Evolutionary conservation across 345 rosid species (phyloP).

Genomic region (Arabidopsis arenosa): DNA sequence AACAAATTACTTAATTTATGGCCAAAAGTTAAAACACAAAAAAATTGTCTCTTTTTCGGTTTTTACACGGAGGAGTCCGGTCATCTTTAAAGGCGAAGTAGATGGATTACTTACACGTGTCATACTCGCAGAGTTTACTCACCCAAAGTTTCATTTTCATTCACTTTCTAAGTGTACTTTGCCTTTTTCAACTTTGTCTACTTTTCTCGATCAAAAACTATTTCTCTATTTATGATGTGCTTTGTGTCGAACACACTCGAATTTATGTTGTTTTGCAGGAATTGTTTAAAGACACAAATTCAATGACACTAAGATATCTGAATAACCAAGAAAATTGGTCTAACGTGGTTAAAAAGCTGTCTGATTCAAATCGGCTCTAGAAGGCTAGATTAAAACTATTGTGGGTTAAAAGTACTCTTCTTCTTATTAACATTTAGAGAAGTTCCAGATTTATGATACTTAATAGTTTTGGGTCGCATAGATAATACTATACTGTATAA

Average conservation of each 20-base stretch:
- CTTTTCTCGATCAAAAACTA: not conserved
- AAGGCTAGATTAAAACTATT: too few relatives aligned
- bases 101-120: slow-evolving; percentile 17
- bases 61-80: slow-evolving; percentile 10
- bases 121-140: slow-evolving; percentile 21
- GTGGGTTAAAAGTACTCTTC: too few relatives aligned
- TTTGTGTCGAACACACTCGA: not conserved
- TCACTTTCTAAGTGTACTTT: slow-evolving; percentile 25
- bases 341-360: not conserved
- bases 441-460: not conserved
- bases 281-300: not conserved
- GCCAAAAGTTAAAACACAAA: slow-evolving; percentile 9
- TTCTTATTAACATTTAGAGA: not conserved
- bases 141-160: slow-evolving; percentile 20
- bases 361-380: not conserved
- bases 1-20: not conserved
- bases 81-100: slow-evolving; percentile 14
- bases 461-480: not conserved
- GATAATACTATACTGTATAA: not conserved
- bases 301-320: not conserved
- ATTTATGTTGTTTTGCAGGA: not conserved
- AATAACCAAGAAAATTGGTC: not conserved
- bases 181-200: slow-evolving; percentile 2
- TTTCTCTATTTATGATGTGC: not conserved
- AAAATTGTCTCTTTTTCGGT: slow-evolving; percentile 1